Evolutionary conservation across 2,329 filamentous ascomycete genomes (phyloP), one percentile per base, ranked within the genome.

Genomic region (Leptographium procerum): DNA sequence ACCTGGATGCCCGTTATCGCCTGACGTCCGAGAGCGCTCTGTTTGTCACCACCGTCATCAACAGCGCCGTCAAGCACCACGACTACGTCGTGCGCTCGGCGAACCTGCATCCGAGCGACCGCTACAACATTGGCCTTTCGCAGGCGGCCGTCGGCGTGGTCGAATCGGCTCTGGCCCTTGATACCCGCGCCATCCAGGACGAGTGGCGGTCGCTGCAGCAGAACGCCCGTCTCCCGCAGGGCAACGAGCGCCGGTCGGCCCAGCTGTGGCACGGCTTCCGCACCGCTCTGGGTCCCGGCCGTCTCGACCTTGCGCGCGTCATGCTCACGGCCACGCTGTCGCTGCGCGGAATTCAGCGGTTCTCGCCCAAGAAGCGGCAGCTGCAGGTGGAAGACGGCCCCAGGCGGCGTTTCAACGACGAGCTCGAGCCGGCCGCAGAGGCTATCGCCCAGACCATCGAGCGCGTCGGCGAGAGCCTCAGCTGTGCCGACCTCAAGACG

Each of bases 241-340:
- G 88, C 59, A 72, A 87, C 48, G 82, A 83, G 62, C 83, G 86
- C 22, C 81, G 89, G 59, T 92, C 89, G 0, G 77, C 86, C 19
- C 79, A 83, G 19, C 82, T 96, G 48, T 96, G 91, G 87, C 87
- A 89, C 62, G 79, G 83, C 1, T 86, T 91, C 52, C 77, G 89
- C 52, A 80, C 85, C 55, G 81, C 84, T 29, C 78, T 94, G 54
- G 79, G 83, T 63, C 77, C 82, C 31, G 80, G 84, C 36, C 82
- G 88, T 63, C 72, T 87, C n/a, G 77, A 83, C 28, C 75, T 96
- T n/a, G 89, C 89, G 1, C 85, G 82, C 54, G 82, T 83, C 40
- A 85, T 92, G 64, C 70, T 96, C 2, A 75, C 85, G 52, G 88
- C 88, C 10, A 84, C 88, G 10, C 77, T 83, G 56, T 81, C 83